phyloP scores from a whole-genome alignment of 1,284 basidiomycete genomes.

The Violaceomyces palustris region DNA sequence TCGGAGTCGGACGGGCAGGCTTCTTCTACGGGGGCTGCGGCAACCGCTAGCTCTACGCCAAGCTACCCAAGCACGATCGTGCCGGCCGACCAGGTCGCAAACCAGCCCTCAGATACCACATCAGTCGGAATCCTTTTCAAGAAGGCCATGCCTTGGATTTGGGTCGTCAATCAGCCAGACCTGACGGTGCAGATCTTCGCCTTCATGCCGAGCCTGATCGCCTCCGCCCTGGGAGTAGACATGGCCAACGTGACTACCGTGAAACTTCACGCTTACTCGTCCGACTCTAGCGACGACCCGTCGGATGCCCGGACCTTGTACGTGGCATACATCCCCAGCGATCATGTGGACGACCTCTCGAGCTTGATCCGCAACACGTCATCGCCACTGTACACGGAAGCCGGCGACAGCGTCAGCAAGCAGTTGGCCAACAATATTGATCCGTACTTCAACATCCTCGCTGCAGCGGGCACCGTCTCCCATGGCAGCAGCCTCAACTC shows the following conservation, averaged over 20 bases:
- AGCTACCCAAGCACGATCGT: constrained; percentile 26
- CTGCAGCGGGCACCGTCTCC: constrained; percentile 10
- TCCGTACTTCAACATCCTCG: constrained; percentile 31
- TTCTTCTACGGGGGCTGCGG: constrained; percentile 1
- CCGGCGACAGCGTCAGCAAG: constrained; percentile 24
- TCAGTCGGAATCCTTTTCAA: constrained; percentile 42
- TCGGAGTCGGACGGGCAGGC: background rate
- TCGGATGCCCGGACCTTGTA: constrained; percentile 27
- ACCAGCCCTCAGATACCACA: constrained; percentile 26
- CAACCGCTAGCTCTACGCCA: background rate
- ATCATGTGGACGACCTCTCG: constrained; percentile 16
- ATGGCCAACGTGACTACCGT: constrained; percentile 30
- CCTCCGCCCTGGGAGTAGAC: constrained; percentile 13
- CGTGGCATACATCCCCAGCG: constrained; percentile 38
- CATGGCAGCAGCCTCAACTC: constrained; percentile 2
- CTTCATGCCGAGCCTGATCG: constrained; percentile 45
- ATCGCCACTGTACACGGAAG: constrained; percentile 37
- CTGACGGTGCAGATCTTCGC: constrained; percentile 49
- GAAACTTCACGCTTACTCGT: constrained; percentile 28
- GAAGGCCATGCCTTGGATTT: constrained; percentile 38
- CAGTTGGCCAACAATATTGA: constrained; percentile 44
- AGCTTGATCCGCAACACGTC: constrained; percentile 20
- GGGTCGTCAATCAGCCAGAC: constrained; percentile 39
- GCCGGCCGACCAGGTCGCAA: constrained; percentile 15
- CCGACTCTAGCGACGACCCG: constrained; percentile 3